A percentile compares a stretch with the other conserved stretches of the same genome.
Conservation (phyloP, 208 protist genomes). For the Wallacemonas collosoma region DNA sequence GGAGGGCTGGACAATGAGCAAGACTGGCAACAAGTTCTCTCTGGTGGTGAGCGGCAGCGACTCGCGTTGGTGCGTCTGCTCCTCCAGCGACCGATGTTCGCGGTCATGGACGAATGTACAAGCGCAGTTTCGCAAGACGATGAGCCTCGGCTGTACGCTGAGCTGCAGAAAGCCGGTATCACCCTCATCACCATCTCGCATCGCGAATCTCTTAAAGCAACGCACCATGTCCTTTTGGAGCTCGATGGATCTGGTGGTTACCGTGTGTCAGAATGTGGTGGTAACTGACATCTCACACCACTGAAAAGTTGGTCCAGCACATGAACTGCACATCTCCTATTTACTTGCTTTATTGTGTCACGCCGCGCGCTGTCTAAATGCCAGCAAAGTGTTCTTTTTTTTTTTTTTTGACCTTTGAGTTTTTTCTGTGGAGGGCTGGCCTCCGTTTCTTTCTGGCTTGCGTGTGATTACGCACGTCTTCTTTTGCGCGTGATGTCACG, state of each 20-base stretch:
- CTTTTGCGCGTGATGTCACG: background rate
- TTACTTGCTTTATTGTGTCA: background rate
- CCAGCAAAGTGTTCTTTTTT: constrained; percentile 15
- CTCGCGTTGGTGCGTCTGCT: constrained; percentile 82
- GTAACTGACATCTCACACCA: background rate
- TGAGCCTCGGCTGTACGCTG: constrained; percentile 68
- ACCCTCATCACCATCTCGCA: constrained; percentile 89
- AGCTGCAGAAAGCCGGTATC: constrained; percentile 67
- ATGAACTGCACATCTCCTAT: too few species aligned
- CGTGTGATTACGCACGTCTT: background rate
- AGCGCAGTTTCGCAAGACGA: constrained; percentile 87
- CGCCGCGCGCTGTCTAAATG: background rate
- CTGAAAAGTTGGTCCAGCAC: background rate
- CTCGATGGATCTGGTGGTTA: constrained; percentile 72
- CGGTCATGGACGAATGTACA: constrained; percentile 92
- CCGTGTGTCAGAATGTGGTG: constrained; percentile 22
- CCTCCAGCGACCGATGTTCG: constrained; percentile 80
- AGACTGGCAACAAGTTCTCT: constrained; percentile 88
- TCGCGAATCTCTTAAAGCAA: constrained; percentile 57
- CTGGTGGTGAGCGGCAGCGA: constrained; percentile 89
- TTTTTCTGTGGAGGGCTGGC: background rate
- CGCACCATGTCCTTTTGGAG: constrained; percentile 61
- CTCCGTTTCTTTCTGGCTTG: background rate
- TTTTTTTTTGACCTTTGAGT: constrained; percentile 6
- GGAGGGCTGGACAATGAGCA: constrained; percentile 75